These are phyloP conservation scores for Macrolepiota dolichaula DNA, from an alignment of 768 basidiomycete species.

Conservation along the genomic window DNA sequence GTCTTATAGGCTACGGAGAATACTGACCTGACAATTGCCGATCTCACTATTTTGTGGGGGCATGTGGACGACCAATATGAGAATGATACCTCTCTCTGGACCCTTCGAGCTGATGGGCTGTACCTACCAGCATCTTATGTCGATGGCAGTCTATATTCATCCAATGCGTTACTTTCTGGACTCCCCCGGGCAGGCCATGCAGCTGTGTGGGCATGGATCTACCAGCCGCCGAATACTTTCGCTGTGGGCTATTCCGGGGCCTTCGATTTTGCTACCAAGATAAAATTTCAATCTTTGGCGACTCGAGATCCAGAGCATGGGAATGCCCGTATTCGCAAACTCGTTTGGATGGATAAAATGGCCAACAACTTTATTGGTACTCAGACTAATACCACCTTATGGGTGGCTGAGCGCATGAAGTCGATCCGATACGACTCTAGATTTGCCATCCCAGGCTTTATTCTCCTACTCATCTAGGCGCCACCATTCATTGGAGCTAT, in stretches of 20 bases:
- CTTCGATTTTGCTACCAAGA: not conserved
- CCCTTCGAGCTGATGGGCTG: not conserved
- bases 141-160: not conserved
- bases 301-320: not conserved
- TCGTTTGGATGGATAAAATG: conserved; percentile 2
- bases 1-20: conserved; percentile 1
- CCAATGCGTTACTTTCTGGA: not conserved
- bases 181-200: not conserved
- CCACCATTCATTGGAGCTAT: not conserved
- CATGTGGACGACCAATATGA: not conserved
- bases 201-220: not conserved
- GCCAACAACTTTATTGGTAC: not conserved
- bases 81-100: not conserved
- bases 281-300: not conserved
- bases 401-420: not conserved
- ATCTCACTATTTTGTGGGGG: not conserved
- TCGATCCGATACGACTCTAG: conserved; percentile 4
- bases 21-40: not conserved
- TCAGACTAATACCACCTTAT: not conserved
- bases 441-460: conserved; percentile 1
- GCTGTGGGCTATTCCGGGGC: not conserved
- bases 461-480: not conserved
- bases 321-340: conserved; percentile 6
- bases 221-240: not conserved
- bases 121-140: not conserved